phyloP scores from a whole-genome alignment of 495 filamentous ascomycete species.

The Aspergillus cristatus region DNA sequence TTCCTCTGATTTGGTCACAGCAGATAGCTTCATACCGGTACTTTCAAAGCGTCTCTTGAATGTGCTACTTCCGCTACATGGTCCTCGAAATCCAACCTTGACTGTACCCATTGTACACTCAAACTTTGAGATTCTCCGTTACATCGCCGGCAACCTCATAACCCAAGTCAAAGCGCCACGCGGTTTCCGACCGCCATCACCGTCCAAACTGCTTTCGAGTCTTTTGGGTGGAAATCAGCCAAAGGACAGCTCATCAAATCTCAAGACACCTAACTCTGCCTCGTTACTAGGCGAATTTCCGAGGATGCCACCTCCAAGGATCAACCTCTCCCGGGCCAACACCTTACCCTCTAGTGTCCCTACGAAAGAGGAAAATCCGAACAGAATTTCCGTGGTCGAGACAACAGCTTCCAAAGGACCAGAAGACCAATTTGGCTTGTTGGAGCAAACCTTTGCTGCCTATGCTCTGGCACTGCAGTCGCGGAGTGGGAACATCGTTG shows the following conservation, averaged over 20 bases:
- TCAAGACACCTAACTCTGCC: conserved; percentile 30
- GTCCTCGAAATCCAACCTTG: conserved; percentile 57
- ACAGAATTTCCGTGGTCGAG: conserved; percentile 20
- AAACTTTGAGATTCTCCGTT: conserved; percentile 61
- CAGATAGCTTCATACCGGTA: conserved; percentile 57
- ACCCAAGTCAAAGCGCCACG: conserved; percentile 44
- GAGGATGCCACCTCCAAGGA: conserved; percentile 29
- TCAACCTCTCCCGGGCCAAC: conserved; percentile 16
- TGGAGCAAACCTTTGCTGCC: conserved; percentile 80
- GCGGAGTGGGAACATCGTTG: conserved; percentile 78
- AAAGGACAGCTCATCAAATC: conserved; percentile 22
- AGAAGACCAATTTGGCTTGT: conserved; percentile 48
- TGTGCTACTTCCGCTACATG: conserved; percentile 58
- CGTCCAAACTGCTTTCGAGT: conserved; percentile 83
- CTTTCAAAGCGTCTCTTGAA: conserved; percentile 58
- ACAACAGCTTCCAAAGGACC: conserved; percentile 8
- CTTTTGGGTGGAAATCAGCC: conserved; percentile 53
- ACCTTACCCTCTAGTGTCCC: too few relatives aligned
- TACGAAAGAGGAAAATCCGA: too few relatives aligned
- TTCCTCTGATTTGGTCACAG: conserved; percentile 58
- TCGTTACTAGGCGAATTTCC: conserved; percentile 30
- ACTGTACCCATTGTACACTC: conserved; percentile 41
- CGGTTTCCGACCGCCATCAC: conserved; percentile 65
- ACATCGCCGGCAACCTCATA: conserved; percentile 53
- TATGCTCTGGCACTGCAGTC: conserved; percentile 75